Conservation (phyloP, 2,329 filamentous ascomycete genomes). For the Trichoderma asperellum region DNA sequence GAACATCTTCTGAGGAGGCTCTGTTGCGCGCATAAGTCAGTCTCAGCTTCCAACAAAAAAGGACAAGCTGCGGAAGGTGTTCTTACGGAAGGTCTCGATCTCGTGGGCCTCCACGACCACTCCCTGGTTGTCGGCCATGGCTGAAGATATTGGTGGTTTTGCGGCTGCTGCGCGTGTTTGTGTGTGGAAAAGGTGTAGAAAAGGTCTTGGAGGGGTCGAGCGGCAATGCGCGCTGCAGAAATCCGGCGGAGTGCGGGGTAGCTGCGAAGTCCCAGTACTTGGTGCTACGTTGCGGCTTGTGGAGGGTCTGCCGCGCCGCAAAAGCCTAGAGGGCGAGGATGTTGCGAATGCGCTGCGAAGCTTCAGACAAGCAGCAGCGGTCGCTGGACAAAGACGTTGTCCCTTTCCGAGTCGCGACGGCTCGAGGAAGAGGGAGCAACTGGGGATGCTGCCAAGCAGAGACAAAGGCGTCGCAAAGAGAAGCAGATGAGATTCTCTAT, state of each 20-base stretch:
- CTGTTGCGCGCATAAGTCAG: constrained; percentile 42
- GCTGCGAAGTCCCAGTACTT: constrained; percentile 17
- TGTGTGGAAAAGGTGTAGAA: background rate
- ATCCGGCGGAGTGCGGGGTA: constrained; percentile 27
- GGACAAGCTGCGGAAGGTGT: background rate
- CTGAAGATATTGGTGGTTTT: constrained; percentile 24
- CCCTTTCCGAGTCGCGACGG: constrained; percentile 12
- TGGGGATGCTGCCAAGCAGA: background rate
- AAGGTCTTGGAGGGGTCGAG: constrained; percentile 21
- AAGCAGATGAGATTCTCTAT: background rate
- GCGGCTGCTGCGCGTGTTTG: background rate
- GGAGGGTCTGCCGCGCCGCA: background rate
- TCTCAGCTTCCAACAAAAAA: background rate
- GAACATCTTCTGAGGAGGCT: constrained; percentile 69
- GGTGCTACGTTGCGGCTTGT: constrained; percentile 14
- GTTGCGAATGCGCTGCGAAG: background rate
- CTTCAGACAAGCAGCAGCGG: background rate
- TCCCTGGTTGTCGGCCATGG: constrained; percentile 55
- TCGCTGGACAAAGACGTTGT: background rate
- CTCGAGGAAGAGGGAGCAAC: background rate
- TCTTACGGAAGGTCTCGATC: constrained; percentile 73
- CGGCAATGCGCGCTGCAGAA: constrained; percentile 14
- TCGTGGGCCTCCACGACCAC: constrained; percentile 74
- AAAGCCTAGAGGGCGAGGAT: background rate
- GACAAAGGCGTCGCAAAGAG: background rate